Evolutionary conservation across 2,329 filamentous ascomycete species (phyloP).

Genomic region (Beauveria brongniartii): DNA sequence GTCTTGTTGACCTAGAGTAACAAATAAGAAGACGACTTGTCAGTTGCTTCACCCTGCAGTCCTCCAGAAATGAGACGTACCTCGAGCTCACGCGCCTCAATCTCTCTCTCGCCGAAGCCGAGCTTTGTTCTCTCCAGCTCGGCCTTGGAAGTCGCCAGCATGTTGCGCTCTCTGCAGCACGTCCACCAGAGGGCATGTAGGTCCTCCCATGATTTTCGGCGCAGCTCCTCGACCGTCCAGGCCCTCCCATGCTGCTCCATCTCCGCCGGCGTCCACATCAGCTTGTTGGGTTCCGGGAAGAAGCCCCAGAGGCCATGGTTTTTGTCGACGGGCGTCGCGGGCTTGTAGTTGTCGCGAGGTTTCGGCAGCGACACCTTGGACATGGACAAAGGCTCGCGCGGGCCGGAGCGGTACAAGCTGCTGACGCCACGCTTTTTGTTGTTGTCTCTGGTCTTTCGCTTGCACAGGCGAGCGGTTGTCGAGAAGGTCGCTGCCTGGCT

Average conservation of each 20-base stretch:
- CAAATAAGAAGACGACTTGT: not conserved
- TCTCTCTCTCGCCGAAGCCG: constrained; percentile 67
- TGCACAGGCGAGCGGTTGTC: constrained; percentile 43
- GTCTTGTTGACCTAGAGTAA: constrained; percentile 60
- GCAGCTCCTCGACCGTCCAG: constrained; percentile 80
- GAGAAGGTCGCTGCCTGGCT: constrained; percentile 35
- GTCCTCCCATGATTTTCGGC: constrained; percentile 88
- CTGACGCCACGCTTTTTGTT: constrained; percentile 78
- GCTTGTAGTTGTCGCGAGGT: constrained; percentile 55
- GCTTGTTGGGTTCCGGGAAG: constrained; percentile 63
- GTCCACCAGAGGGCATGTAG: constrained; percentile 91
- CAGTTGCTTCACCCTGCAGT: constrained; percentile 9
- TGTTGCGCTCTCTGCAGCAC: constrained; percentile 84
- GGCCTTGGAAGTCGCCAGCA: constrained; percentile 66
- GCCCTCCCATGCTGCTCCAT: constrained; percentile 65
- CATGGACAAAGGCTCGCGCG: constrained; percentile 65
- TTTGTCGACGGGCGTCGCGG: constrained; percentile 51
- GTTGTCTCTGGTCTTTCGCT: constrained; percentile 57
- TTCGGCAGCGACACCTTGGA: constrained; percentile 64
- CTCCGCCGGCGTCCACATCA: constrained; percentile 65
- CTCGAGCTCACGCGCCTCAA: constrained; percentile 51
- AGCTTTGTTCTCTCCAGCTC: constrained; percentile 62
- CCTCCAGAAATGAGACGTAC: constrained; percentile 40
- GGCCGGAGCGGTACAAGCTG: constrained; percentile 68
- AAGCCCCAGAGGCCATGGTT: constrained; percentile 91